Percentiles rank a stretch among this genome's conserved stretches.
Conservation (phyloP, 1,284 basidiomycete species). For the Boletus semigastroideus region DNA sequence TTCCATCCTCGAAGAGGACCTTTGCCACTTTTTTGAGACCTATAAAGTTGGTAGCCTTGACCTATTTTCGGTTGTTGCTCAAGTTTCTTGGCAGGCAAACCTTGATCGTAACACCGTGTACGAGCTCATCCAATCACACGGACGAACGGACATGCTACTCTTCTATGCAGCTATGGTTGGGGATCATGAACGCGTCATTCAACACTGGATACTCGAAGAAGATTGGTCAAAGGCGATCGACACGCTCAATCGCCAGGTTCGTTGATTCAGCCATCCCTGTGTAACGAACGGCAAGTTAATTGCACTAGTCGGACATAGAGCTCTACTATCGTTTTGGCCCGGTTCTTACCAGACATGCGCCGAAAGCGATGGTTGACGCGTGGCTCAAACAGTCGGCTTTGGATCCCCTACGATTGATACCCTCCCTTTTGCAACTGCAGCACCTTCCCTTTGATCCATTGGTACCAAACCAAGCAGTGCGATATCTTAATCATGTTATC, state of each 20-base stretch:
- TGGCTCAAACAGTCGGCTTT: conserved; percentile 85
- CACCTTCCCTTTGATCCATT: conserved; percentile 67
- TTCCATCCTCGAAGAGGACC: conserved; percentile 87
- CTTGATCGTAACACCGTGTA: conserved; percentile 86
- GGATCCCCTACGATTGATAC: conserved; percentile 84
- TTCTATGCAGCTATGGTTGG: conserved; percentile 85
- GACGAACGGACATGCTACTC: conserved; percentile 89
- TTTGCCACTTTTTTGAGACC: conserved; percentile 88
- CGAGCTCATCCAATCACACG: conserved; percentile 91
- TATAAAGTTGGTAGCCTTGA: conserved; percentile 64
- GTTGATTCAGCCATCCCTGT: conserved; percentile 3
- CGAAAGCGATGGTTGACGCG: conserved; percentile 88
- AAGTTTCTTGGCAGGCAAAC: conserved; percentile 53
- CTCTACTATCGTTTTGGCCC: conserved; percentile 93
- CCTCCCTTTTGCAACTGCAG: conserved; percentile 84
- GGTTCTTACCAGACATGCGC: conserved; percentile 82
- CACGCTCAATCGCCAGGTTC: conserved; percentile 81
- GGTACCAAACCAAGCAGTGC: conserved; percentile 80
- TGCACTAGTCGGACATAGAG: conserved; percentile 69
- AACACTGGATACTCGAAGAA: conserved; percentile 90
- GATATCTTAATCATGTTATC: conserved; percentile 85
- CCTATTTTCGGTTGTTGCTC: neutral
- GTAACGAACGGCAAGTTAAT: conserved; percentile 2
- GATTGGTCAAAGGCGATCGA: conserved; percentile 92
- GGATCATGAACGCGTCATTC: conserved; percentile 85